phyloP scores from a whole-genome alignment of 2,329 filamentous ascomycete species.

The Phoma herbarum region DNA sequence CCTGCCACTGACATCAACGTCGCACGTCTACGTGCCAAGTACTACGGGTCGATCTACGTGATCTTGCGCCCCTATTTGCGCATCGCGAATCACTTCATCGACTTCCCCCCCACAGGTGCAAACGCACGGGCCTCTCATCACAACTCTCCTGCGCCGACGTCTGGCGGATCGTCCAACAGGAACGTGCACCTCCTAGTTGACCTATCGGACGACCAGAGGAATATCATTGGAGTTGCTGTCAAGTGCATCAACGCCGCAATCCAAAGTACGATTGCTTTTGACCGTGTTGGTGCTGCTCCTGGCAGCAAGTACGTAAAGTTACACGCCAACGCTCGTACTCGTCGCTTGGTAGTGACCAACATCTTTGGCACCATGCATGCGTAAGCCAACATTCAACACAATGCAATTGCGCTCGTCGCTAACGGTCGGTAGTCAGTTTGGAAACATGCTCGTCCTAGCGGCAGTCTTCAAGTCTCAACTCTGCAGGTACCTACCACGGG shows the following conservation, averaged over 20 bases:
- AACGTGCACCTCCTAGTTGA: constrained; percentile 41
- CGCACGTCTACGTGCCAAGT: constrained; percentile 86
- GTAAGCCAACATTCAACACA: constrained; percentile 29
- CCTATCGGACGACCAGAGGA: constrained; percentile 36
- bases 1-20: constrained; percentile 79
- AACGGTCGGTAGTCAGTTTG: constrained; percentile 78
- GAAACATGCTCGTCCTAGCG: constrained; percentile 87
- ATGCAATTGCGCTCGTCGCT: constrained; percentile 9
- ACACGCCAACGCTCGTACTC: constrained; percentile 63
- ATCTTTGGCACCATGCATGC: constrained; percentile 65
- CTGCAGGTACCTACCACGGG: constrained; percentile 41
- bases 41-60: too few relatives aligned
- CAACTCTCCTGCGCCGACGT: constrained; percentile 58
- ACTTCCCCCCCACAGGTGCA: constrained; percentile 52
- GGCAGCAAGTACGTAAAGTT: constrained; percentile 50
- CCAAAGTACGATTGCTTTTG: too few relatives aligned
- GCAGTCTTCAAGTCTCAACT: constrained; percentile 74
- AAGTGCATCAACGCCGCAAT: constrained; percentile 68
- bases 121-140: constrained; percentile 48
- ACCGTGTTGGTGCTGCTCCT: constrained; percentile 61
- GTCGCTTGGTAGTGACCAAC: constrained; percentile 88
- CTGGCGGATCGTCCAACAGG: constrained; percentile 26
- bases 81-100: constrained; percentile 64
- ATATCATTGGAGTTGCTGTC: constrained; percentile 38
- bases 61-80: too few relatives aligned